phyloP scores from a whole-genome alignment of 2,329 filamentous ascomycete genomes.

The Xylaria sp. region DNA sequence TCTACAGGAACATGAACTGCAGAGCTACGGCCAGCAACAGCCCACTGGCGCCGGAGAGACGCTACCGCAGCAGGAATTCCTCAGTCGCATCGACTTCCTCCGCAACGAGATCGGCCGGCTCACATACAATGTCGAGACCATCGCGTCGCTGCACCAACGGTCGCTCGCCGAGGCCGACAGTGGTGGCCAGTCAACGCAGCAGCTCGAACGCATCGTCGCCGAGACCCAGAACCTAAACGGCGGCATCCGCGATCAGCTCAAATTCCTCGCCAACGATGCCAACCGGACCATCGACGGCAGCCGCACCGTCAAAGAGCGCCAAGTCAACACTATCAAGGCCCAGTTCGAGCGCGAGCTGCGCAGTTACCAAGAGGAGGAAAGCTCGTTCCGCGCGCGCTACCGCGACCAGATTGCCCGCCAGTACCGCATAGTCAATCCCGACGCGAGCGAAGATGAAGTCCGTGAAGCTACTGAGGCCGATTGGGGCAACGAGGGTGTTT shows the following conservation, averaged over 20 bases:
- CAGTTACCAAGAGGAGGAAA: slow-evolving; percentile 74
- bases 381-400: slow-evolving; percentile 72
- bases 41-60: slow-evolving; percentile 38
- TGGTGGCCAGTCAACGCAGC: slow-evolving; percentile 52
- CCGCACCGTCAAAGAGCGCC: slow-evolving; percentile 71
- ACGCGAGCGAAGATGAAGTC: slow-evolving; percentile 76
- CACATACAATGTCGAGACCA: slow-evolving; percentile 69
- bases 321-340: slow-evolving; percentile 71
- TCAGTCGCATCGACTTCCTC: slow-evolving; percentile 68
- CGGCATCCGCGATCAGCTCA: slow-evolving; percentile 80
- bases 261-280: slow-evolving; percentile 73
- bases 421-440: slow-evolving; percentile 81
- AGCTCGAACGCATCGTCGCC: slow-evolving; percentile 70
- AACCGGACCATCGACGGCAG: slow-evolving; percentile 64
- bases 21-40: slow-evolving; percentile 50
- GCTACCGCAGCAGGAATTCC: slow-evolving; percentile 70
- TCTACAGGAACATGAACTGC: slow-evolving; percentile 56
- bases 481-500: slow-evolving; percentile 80
- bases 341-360: slow-evolving; percentile 75
- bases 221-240: slow-evolving; percentile 75
- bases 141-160: slow-evolving; percentile 73
- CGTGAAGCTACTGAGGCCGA: slow-evolving; percentile 70
- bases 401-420: slow-evolving; percentile 80
- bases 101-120: slow-evolving; percentile 72
- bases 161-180: slow-evolving; percentile 69